These are phyloP conservation scores for Pilaira anomala DNA, from an alignment of 192 early-diverging fungal genomes.

Conservation along the genomic window DNA sequence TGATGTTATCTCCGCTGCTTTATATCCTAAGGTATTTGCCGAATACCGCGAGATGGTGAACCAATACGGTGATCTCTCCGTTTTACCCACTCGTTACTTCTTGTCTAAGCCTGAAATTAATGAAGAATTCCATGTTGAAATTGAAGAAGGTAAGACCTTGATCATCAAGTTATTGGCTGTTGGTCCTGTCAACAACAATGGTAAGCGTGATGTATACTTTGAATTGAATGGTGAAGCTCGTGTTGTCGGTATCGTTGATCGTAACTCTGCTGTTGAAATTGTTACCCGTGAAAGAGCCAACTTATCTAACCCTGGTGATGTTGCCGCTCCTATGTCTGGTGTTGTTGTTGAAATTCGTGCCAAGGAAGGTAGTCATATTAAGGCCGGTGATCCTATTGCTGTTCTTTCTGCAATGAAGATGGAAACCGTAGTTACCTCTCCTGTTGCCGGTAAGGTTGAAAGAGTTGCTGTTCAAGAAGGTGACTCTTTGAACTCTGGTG, in stretches of 20 bases:
- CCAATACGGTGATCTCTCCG: slow-evolving; percentile 83
- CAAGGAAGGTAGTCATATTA: slow-evolving; percentile 75
- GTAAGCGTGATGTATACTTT: slow-evolving; percentile 92
- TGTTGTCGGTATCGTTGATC: slow-evolving; percentile 71
- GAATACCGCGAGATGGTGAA: slow-evolving; percentile 73
- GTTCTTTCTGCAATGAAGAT: slow-evolving; percentile 98
- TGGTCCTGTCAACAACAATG: slow-evolving; percentile 77
- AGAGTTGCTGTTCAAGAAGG: slow-evolving; percentile 65
- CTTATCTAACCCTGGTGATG: slow-evolving; percentile 69
- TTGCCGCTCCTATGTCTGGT: slow-evolving; percentile 96
- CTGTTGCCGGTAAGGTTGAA: slow-evolving; percentile 73
- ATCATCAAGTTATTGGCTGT: slow-evolving; percentile 90
- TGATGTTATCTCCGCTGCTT: slow-evolving; percentile 82
- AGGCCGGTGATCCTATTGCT: slow-evolving; percentile 87
- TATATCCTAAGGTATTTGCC: slow-evolving; percentile 93
- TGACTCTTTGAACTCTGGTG: slow-evolving; percentile 80
- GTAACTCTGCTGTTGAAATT: slow-evolving; percentile 59
- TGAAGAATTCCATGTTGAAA: slow-evolving; percentile 86
- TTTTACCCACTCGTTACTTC: slow-evolving; percentile 90
- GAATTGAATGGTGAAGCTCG: slow-evolving; percentile 92
- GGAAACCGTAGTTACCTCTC: slow-evolving; percentile 89
- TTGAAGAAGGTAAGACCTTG: slow-evolving; percentile 85
- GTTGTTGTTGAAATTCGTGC: slow-evolving; percentile 91
- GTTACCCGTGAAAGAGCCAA: slow-evolving; percentile 76
- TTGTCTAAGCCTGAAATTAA: slow-evolving; percentile 79